phyloP scores from a whole-genome alignment of 352 stramenopile genomes.

The Pythium monospermum region DNA sequence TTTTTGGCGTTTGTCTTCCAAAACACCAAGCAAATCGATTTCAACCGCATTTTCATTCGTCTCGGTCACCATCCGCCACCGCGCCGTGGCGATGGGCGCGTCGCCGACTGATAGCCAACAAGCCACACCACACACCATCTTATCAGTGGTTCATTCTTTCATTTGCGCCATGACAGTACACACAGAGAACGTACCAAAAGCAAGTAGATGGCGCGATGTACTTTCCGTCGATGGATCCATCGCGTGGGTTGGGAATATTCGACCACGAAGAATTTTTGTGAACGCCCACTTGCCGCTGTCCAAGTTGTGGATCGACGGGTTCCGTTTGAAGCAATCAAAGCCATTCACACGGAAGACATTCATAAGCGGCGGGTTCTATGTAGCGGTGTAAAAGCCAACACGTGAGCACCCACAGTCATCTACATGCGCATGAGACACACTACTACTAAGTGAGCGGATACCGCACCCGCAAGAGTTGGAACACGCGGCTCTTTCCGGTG shows the following conservation, averaged over 20 bases:
- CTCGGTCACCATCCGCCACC: slow-evolving; percentile 46
- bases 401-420: too few species aligned
- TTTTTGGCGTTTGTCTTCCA: slow-evolving; percentile 43
- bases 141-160: too few species aligned
- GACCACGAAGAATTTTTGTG: slow-evolving; percentile 39
- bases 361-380: slow-evolving; percentile 29
- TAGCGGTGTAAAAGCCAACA: too few species aligned
- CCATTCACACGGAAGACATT: slow-evolving; percentile 46
- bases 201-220: slow-evolving; percentile 45
- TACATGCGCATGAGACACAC: too few species aligned
- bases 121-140: too few species aligned
- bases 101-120: slow-evolving; percentile 46
- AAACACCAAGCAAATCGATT: slow-evolving; percentile 58
- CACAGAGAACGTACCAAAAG: slow-evolving; percentile 40
- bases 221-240: slow-evolving; percentile 32
- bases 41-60: slow-evolving; percentile 33
- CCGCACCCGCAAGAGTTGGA: slow-evolving; percentile 50
- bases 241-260: slow-evolving; percentile 31
- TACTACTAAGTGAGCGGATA: background rate
- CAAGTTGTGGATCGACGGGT: slow-evolving; percentile 22
- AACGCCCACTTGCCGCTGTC: slow-evolving; percentile 47
- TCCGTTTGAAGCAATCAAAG: slow-evolving; percentile 43
- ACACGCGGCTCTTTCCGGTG: slow-evolving; percentile 59
- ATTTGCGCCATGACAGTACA: background rate
- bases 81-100: slow-evolving; percentile 49